Evolutionary conservation across 306 rosid genomes (phyloP), one percentile per base, ranked within the genome.

Genomic region (Casuarina equisetifolia): DNA sequence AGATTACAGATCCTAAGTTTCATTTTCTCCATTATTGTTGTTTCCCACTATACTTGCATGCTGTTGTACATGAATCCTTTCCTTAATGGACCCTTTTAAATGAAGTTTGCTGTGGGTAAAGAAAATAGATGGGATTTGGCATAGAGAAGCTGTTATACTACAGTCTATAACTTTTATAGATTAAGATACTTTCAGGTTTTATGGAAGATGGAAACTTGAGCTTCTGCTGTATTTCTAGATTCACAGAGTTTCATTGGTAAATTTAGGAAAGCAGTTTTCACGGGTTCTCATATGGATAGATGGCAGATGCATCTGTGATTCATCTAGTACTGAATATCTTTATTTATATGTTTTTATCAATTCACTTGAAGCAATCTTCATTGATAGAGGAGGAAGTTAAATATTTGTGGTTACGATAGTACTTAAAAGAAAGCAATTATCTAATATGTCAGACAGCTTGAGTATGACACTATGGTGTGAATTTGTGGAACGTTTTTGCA

Each of bases 401-500:
- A 76, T 72, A 42, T 58, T 20, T 62, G 43, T 69, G 70, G 53
- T 81, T 76, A 17, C 46, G 61, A 53, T 68, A 44, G 67, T 64
- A 76, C 39, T 69, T 75, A 78, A 51, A 58, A 79, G 66, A 42
- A 45, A 19, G 71, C 70, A 69, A 50, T 79, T 66, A 25, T 67
- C 11, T 77, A 13, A 52, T 32, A 52, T 76, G 20, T 66, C 78
- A 55, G 19, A 78, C 42, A 72, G 52, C 62, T 25, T 58, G 66
- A 66, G 72, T 68, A 19, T 39, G 77, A 62, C 57, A 53, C 35
- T 59, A 44, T 5, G 25, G 39, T 44, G 9, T 80, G 58, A 59
- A 16, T 59, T 59, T 42, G 25, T 52, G 79, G 46, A 79, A 82
- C 69, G 12, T 75, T 76, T 35, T 43, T 85, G 85, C 97, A 95